Percentiles rank a stretch among this genome's conserved stretches.
phyloP scores from a whole-genome alignment of 768 basidiomycete genomes.

The Glaciozyma martinii region DNA sequence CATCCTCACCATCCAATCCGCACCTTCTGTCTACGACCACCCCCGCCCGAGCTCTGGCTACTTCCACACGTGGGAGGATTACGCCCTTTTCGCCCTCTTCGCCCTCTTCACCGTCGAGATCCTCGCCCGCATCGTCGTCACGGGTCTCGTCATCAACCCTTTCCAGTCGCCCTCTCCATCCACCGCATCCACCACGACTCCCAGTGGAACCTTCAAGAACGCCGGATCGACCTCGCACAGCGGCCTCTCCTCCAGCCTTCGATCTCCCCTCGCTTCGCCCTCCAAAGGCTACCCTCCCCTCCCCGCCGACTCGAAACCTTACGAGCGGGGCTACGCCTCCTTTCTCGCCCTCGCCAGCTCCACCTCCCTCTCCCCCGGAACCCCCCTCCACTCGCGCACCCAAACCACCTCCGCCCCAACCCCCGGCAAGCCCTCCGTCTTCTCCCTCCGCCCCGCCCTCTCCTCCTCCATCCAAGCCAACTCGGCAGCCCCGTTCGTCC shows the following conservation, averaged over 20 bases:
- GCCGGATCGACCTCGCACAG: constrained; percentile 6
- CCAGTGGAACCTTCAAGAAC: constrained; percentile 3
- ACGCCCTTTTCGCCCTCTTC: constrained; percentile 72
- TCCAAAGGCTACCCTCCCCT: neutral
- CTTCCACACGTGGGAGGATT: constrained; percentile 85
- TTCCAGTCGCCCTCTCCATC: neutral
- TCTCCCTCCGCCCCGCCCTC: neutral
- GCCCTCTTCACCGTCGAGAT: constrained; percentile 78
- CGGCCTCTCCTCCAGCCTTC: constrained; percentile 6
- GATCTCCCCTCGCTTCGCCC: neutral
- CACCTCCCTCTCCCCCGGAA: too few species aligned
- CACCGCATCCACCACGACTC: constrained; percentile 18
- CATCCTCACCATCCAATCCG: constrained; percentile 70
- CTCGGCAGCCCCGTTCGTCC: constrained; percentile 40
- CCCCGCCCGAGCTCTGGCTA: constrained; percentile 50
- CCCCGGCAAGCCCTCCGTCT: too few species aligned
- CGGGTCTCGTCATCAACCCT: constrained; percentile 70
- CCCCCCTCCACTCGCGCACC: constrained; percentile 36
- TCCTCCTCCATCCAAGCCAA: neutral
- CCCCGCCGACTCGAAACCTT: constrained; percentile 15
- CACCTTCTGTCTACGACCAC: constrained; percentile 47
- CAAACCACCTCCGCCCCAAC: neutral
- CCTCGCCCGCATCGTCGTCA: constrained; percentile 76
- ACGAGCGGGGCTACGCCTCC: neutral
- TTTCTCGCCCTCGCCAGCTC: too few species aligned